A percentile compares a stretch with the other conserved stretches of the same genome.
Evolutionary conservation across 495 filamentous ascomycete species (phyloP).

Genomic region (Aspergillus leporis): DNA sequence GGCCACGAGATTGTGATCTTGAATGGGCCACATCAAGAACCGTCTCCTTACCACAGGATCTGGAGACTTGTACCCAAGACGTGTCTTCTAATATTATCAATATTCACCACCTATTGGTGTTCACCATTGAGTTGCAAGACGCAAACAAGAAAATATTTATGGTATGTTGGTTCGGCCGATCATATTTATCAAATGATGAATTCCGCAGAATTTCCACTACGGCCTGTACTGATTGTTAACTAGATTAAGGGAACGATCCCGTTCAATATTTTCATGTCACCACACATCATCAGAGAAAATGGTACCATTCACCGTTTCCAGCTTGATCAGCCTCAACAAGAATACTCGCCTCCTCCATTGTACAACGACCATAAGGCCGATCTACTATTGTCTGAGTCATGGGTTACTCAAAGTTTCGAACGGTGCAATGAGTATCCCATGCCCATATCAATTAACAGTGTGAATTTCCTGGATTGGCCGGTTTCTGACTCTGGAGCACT

Average conservation of each 20-base stretch:
- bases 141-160: background rate
- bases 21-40: constrained; percentile 17
- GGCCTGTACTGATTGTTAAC: too few species aligned
- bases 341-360: constrained; percentile 15
- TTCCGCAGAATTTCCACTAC: too few species aligned
- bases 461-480: background rate
- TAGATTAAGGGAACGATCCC: constrained; percentile 22
- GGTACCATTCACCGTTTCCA: constrained; percentile 4
- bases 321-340: constrained; percentile 9
- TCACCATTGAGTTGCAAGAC: constrained; percentile 18
- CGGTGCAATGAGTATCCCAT: too few species aligned
- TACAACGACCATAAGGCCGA: constrained; percentile 17
- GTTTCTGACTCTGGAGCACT: background rate
- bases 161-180: background rate
- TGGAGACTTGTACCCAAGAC: constrained; percentile 20
- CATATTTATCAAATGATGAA: too few species aligned
- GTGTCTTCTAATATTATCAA: constrained; percentile 18
- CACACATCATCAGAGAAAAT: constrained; percentile 8
- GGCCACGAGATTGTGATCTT: background rate
- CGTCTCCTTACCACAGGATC: constrained; percentile 16
- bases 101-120: constrained; percentile 16
- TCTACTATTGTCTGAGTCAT: background rate
- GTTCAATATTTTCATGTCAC: constrained; percentile 24
- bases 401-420: too few species aligned
- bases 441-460: too few species aligned